Evolutionary conservation across 352 stramenopile genomes (phyloP), one percentile per base, ranked within the genome.

Genomic region (Globisporangium abappressorium): DNA sequence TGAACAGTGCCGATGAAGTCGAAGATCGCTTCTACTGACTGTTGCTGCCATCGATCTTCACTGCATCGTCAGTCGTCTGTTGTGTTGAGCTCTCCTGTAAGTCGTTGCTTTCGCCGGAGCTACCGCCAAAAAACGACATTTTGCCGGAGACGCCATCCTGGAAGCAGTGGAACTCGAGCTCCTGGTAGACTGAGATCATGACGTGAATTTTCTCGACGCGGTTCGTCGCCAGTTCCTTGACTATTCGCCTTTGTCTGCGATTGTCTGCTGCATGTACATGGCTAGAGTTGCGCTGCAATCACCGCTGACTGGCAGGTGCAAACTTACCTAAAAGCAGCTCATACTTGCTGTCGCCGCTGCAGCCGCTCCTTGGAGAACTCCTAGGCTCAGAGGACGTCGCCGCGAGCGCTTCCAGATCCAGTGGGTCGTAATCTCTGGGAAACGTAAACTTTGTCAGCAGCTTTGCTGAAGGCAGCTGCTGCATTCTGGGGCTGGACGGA

Each of bases 221-320:
- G 20, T 76, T 64, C 56, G 80, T 71, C 3, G 85, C 74, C 22
- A 98, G 72, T 72, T 99, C 92, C 34, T 90, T 97, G 61, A 98
- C 38, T 46, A 46, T 46, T 46, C 12, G 4, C 38, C 38, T 46
- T 46, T 46, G 12, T 46, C 3, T 46, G 38, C 38, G 38, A 20
- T 46, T 11, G 14, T 20, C 38, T 7, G 38, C 38, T 46, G 38
- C 3, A 20, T 46, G 38, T 46, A 46, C 38, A 46, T 46, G 38
- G 15, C 41, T 22, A 22, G 41, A 49, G 41, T 6, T 49, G 41
- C 18, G 12, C 12, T 46, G 38, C 6, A 20, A 20, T 46, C 12
- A 46, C 38, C 38, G 38, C 38, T 46, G 14, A 46, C 38, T 20
- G 38, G 12, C 38, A 46, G 38, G 4, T 20, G 38, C 38, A 26